These are phyloP conservation scores for Nicotiana benthamiana DNA, from an alignment of 257 asterid genomes.

Conservation along the genomic window DNA sequence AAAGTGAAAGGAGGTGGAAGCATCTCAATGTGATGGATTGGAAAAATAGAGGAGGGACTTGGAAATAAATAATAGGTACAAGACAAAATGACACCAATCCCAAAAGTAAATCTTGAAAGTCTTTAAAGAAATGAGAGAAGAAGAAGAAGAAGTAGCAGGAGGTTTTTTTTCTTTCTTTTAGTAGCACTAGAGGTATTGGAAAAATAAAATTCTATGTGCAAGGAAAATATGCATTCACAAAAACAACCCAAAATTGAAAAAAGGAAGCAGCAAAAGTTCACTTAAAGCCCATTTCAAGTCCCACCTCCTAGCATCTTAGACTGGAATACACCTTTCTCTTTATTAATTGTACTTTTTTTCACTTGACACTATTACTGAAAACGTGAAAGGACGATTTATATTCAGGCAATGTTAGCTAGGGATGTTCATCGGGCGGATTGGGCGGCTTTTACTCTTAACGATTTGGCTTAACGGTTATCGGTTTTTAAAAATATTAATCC, in stretches of 20 bases:
- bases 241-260: background rate
- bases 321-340: background rate
- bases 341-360: no score
- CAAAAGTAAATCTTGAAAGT: constrained; percentile 8
- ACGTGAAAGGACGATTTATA: background rate
- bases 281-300: background rate
- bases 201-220: constrained; percentile 4
- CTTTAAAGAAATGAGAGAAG: constrained; percentile 6
- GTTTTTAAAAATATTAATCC: no score
- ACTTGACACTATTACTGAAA: background rate
- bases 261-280: background rate
- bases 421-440: no score
- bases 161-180: background rate
- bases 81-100: constrained; percentile 4
- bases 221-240: background rate
- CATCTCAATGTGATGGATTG: background rate
- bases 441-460: no score
- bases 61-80: background rate
- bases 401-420: background rate
- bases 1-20: background rate
- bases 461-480: no score
- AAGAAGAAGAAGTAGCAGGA: background rate
- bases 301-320: background rate
- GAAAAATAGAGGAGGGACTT: background rate
- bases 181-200: background rate